Conservation (phyloP, 2,329 filamentous ascomycete genomes). For the Sarocladiaceae sp. region DNA sequence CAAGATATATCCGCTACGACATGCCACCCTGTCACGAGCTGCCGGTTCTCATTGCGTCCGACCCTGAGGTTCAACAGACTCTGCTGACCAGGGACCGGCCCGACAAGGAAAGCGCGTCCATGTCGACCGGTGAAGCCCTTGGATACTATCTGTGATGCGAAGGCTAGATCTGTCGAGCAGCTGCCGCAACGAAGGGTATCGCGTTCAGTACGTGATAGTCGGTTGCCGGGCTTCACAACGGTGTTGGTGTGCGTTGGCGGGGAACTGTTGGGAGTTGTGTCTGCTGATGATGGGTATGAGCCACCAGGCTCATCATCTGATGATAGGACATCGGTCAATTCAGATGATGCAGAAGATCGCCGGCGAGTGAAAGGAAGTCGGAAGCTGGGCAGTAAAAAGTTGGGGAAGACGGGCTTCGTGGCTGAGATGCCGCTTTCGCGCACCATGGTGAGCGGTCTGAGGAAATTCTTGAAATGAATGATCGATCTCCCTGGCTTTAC, state of each 20-base stretch:
- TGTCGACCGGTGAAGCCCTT: constrained; percentile 62
- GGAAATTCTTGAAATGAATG: background rate
- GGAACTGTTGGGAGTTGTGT: constrained; percentile 22
- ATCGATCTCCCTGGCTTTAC: too few species aligned
- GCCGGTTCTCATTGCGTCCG: constrained; percentile 47
- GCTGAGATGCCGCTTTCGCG: constrained; percentile 33
- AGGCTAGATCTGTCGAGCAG: constrained; percentile 57
- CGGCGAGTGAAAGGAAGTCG: constrained; percentile 40
- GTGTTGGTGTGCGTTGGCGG: constrained; percentile 16
- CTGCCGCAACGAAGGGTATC: constrained; percentile 52
- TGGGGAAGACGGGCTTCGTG: constrained; percentile 40
- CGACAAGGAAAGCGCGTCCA: constrained; percentile 57
- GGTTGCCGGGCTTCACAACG: constrained; percentile 14
- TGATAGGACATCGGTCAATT: constrained; percentile 16
- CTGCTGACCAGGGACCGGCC: constrained; percentile 23
- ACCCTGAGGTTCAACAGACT: constrained; percentile 48
- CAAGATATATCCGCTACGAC: constrained; percentile 59
- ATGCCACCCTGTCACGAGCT: constrained; percentile 57
- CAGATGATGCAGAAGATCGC: constrained; percentile 27
- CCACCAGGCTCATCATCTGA: constrained; percentile 10
- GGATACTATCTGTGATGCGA: constrained; percentile 53
- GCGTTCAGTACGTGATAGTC: constrained; percentile 38
- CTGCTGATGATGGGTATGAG: constrained; percentile 21
- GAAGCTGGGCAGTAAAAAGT: constrained; percentile 46
- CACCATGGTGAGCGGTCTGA: constrained; percentile 19